Evolutionary conservation across 495 filamentous ascomycete genomes (phyloP).

Genomic region (Aspergillus carlsbadensis): DNA sequence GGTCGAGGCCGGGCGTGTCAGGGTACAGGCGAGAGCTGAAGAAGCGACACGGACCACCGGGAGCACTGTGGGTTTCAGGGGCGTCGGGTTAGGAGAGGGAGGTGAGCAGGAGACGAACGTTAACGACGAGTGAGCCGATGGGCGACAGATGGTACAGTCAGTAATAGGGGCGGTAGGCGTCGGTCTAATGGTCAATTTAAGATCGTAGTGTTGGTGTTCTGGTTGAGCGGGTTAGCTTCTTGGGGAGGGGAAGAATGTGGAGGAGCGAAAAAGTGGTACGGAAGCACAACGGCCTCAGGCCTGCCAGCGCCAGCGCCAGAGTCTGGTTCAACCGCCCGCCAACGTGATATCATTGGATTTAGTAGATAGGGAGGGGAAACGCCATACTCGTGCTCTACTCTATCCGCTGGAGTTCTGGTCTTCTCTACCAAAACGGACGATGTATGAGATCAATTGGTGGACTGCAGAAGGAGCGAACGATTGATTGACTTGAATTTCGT

Average conservation of each 20-base stretch:
- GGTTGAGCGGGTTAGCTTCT: constrained; percentile 20
- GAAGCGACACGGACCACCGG: constrained; percentile 18
- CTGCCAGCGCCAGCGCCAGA: not conserved
- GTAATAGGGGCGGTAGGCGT: constrained; percentile 16
- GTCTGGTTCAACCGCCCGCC: constrained; percentile 20
- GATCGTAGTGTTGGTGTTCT: constrained; percentile 19
- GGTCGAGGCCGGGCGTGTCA: constrained; percentile 30
- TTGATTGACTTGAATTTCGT: constrained; percentile 7
- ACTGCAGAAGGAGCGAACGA: constrained; percentile 5
- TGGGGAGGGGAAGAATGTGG: constrained; percentile 12
- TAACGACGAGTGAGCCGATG: constrained; percentile 13
- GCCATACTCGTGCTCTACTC: not conserved
- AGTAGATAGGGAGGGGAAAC: not conserved
- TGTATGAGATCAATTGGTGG: constrained; percentile 9
- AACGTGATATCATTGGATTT: constrained; percentile 20
- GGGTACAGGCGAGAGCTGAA: constrained; percentile 30
- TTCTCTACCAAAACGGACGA: constrained; percentile 9
- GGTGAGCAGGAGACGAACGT: constrained; percentile 2
- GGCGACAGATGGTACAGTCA: constrained; percentile 2
- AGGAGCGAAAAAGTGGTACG: constrained; percentile 15
- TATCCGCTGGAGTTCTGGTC: constrained; percentile 11
- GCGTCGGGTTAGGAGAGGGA: constrained; percentile 22
- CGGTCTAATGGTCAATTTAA: constrained; percentile 20
- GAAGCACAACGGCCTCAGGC: constrained; percentile 11
- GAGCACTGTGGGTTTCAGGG: constrained; percentile 14